Percentiles rank a stretch among this genome's conserved stretches.
phyloP scores from a whole-genome alignment of 495 filamentous ascomycete species.

The Annulohypoxylon bovei region DNA sequence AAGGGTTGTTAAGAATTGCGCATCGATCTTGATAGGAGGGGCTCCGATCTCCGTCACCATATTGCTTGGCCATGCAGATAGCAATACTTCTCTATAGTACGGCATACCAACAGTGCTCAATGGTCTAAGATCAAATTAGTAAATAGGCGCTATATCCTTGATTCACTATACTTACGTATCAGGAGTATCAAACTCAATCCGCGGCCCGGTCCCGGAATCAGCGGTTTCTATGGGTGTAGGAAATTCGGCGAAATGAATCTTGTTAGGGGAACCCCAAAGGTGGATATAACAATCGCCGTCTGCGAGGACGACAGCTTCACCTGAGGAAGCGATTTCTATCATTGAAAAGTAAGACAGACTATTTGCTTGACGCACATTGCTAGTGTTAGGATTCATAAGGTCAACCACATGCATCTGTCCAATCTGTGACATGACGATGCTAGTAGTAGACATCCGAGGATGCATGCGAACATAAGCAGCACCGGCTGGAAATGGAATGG shows the following conservation, averaged over 20 bases:
- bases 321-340: conserved; percentile 90
- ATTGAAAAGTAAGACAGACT: conserved; percentile 70
- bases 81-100: conserved; percentile 85
- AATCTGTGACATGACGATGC: conserved; percentile 86
- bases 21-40: conserved; percentile 79
- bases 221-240: conserved; percentile 72
- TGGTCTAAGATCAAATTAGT: conserved; percentile 62
- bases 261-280: conserved; percentile 91
- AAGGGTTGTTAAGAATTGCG: conserved; percentile 72
- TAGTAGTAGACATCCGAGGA: conserved; percentile 90
- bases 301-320: conserved; percentile 84
- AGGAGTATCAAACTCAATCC: conserved; percentile 50
- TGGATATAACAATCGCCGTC: conserved; percentile 82
- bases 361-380: conserved; percentile 87
- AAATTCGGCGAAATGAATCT: conserved; percentile 89
- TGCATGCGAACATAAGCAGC: conserved; percentile 96
- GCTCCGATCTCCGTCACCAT: conserved; percentile 84
- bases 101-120: conserved; percentile 90
- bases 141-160: conserved; percentile 27
- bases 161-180: conserved; percentile 66
- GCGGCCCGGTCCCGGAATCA: conserved; percentile 34
- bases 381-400: conserved; percentile 90
- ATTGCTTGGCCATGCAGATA: conserved; percentile 90
- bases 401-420: conserved; percentile 96
- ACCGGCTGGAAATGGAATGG: conserved; percentile 89